Base-by-base conservation (phyloP, 768 basidiomycete genomes). In the Rhizopogon vinicolor region DNA sequence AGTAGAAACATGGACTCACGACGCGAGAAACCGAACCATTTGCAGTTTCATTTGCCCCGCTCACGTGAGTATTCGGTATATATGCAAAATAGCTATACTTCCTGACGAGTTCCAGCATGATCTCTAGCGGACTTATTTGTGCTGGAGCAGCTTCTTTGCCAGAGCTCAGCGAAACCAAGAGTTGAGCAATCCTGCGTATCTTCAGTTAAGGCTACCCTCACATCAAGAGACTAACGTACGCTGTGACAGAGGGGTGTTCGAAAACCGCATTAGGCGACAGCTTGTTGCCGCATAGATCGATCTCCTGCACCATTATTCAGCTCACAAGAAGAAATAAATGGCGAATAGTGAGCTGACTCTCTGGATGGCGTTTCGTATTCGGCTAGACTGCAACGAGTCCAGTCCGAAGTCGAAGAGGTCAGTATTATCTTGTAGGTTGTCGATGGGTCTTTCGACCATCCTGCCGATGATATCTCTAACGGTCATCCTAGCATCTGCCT, bases 331-430 rank as follows among this genome's bases (percentile, higher is more conserved):
- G 65, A 14, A 54, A 53, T 12, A 64, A 39, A 54, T 60, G 5
- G 74, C 57, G 53, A 69, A 68, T 19, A 72, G 45, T 12, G 3
- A 43, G 51, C 55, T 33, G 37, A 74, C 74, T 62, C 78, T 77
- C 59, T 76, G 76, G 41, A 74, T 63, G 2, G 68, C 65, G 60
- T 83, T 84, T 22, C 80, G 64, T 29, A 84, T 74, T n/a, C 79
- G 67, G 3, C 77, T 76, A 10, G 77, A 78, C 55, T 81, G 77
- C 19, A 83, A 60, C 9, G 81, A 81, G 62, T 84, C 80, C 31
- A 84, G 70, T 25, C 83, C 83, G 45, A 76, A 80, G 0, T 74
- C 62, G 41, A 77, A 77, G 29, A 78, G 48, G 52, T 81, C 79
- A 25, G 72, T 72, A n/a, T 67, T 61, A 37, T 67, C 63, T 42